phyloP scores from a whole-genome alignment of 2,329 filamentous ascomycete genomes.

The Rosellinia necatrix region DNA sequence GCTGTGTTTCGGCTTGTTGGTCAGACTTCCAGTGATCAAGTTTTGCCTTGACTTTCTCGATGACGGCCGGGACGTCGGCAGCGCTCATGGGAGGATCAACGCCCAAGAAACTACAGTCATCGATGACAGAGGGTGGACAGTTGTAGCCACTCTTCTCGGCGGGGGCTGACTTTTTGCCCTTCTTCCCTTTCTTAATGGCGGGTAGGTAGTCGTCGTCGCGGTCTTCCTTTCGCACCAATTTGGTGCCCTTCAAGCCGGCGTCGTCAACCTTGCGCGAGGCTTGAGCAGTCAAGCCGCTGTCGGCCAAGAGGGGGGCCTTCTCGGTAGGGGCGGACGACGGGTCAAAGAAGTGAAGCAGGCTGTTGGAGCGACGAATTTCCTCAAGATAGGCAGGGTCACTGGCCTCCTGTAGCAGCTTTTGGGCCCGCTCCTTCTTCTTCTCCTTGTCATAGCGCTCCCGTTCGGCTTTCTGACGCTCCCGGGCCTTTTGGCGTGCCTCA shows the following conservation, averaged over 20 bases:
- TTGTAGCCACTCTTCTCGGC: slow-evolving; percentile 67
- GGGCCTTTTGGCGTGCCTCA: slow-evolving; percentile 74
- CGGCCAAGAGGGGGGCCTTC: slow-evolving; percentile 66
- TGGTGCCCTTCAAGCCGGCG: slow-evolving; percentile 82
- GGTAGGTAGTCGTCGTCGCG: slow-evolving; percentile 85
- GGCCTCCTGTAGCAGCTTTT: slow-evolving; percentile 78
- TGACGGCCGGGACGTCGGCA: slow-evolving; percentile 75
- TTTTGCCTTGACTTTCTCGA: slow-evolving; percentile 93
- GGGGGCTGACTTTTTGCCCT: slow-evolving; percentile 74
- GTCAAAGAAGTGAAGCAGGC: slow-evolving; percentile 89
- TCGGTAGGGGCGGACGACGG: slow-evolving; percentile 68
- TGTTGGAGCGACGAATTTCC: slow-evolving; percentile 88
- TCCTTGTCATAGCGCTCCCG: slow-evolving; percentile 73
- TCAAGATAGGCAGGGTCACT: slow-evolving; percentile 87
- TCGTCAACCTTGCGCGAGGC: slow-evolving; percentile 84
- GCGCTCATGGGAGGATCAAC: slow-evolving; percentile 88
- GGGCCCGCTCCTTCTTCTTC: slow-evolving; percentile 75
- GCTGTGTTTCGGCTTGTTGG: slow-evolving; percentile 86
- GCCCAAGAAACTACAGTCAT: slow-evolving; percentile 82
- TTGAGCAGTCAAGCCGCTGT: slow-evolving; percentile 77
- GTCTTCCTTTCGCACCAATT: slow-evolving; percentile 83
- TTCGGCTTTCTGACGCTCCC: slow-evolving; percentile 82
- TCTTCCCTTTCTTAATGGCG: slow-evolving; percentile 84
- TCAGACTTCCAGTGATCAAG: slow-evolving; percentile 88
- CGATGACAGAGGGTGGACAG: slow-evolving; percentile 87